Percentiles rank a stretch among this genome's conserved stretches.
phyloP scores from a whole-genome alignment of 305 asterid genomes.

The Fraxinus latifolia region DNA sequence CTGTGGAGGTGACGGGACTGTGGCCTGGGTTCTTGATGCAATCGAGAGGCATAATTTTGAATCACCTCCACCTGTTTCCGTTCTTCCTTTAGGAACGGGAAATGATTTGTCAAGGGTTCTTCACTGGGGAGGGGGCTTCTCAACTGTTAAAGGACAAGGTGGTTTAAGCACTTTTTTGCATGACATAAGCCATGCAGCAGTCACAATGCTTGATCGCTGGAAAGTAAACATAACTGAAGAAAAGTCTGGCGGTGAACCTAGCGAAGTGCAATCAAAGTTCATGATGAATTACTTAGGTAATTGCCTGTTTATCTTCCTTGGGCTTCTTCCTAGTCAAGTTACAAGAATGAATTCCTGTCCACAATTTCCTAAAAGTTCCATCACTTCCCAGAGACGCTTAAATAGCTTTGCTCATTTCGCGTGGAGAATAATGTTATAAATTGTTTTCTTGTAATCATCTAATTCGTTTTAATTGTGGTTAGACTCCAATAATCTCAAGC shows the following conservation, averaged over 20 bases:
- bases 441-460: neutral
- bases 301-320: conserved; percentile 14
- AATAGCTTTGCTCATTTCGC: neutral
- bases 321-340: conserved; percentile 10
- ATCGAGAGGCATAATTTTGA: conserved; percentile 64
- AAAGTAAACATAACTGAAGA: conserved; percentile 59
- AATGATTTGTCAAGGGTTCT: conserved; percentile 78
- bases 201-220: conserved; percentile 90
- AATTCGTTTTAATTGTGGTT: conserved; percentile 6
- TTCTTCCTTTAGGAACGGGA: conserved; percentile 88
- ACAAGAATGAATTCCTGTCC: neutral
- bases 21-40: conserved; percentile 86
- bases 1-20: conserved; percentile 91
- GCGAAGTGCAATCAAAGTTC: conserved; percentile 56
- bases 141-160: conserved; percentile 70
- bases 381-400: conserved; percentile 9
- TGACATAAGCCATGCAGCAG: conserved; percentile 67
- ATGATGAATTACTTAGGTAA: conserved; percentile 89
- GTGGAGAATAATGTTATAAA: neutral
- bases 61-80: conserved; percentile 82
- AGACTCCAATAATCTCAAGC: conserved; percentile 18
- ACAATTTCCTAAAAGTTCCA: neutral
- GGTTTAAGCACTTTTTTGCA: conserved; percentile 65
- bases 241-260: conserved; percentile 35
- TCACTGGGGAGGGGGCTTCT: conserved; percentile 81